A percentile compares a stretch with the other conserved stretches of the same genome.
Conservation (phyloP, 352 stramenopile genomes). For the Albugo candida region DNA sequence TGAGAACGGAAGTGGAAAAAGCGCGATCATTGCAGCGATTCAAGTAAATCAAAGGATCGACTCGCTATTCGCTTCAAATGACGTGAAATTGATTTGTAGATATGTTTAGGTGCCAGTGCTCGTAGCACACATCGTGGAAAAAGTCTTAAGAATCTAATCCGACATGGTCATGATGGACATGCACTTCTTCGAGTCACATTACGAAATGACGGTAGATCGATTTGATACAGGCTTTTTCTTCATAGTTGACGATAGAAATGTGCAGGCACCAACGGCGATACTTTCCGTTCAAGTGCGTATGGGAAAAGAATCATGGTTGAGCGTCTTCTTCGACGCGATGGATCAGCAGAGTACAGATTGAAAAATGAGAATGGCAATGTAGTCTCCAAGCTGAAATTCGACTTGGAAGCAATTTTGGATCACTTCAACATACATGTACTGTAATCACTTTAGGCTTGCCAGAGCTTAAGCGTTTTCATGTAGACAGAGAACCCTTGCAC, state of each 20-base stretch:
- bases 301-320: constrained; percentile 88
- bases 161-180: constrained; percentile 73
- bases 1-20: constrained; percentile 91
- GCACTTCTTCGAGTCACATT: constrained; percentile 87
- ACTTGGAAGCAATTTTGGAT: constrained; percentile 88
- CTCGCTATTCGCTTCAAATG: background rate
- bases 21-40: constrained; percentile 91
- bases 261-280: constrained; percentile 54
- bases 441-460: background rate
- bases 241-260: background rate
- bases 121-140: constrained; percentile 85
- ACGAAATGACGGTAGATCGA: constrained; percentile 52
- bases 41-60: constrained; percentile 59
- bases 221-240: background rate
- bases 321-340: constrained; percentile 74
- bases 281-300: constrained; percentile 81
- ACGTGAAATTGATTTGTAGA: constrained; percentile 28
- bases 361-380: constrained; percentile 34
- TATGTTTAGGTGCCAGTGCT: constrained; percentile 88
- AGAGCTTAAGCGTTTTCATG: constrained; percentile 11
- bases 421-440: constrained; percentile 80
- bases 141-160: constrained; percentile 91
- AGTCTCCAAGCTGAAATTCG: constrained; percentile 76
- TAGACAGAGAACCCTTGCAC: constrained; percentile 94
- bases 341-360: constrained; percentile 47